Conservation (phyloP, 371 early-diverging fungal genomes). For the Coemansia sp. region DNA sequence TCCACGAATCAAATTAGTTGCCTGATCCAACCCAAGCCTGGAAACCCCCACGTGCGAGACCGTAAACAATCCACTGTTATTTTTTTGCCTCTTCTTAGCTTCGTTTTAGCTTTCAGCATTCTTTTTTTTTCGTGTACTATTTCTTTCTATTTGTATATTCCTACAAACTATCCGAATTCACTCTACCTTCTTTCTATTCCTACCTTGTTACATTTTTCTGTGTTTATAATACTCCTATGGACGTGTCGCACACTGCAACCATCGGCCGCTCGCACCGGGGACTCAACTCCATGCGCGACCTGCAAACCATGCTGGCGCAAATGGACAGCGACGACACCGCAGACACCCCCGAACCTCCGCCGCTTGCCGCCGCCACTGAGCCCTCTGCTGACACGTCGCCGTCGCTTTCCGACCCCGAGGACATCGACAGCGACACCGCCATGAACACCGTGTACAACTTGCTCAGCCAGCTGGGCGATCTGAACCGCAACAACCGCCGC, state of each 20-base stretch:
- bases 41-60: too few relatives aligned
- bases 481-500: slow-evolving; percentile 44
- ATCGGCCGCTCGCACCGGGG: slow-evolving; percentile 38
- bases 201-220: neutral
- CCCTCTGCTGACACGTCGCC: too few relatives aligned
- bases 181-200: neutral
- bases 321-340: neutral
- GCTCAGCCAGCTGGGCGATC: slow-evolving; percentile 43
- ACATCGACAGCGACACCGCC: slow-evolving; percentile 47
- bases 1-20: too few relatives aligned
- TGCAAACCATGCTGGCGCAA: slow-evolving; percentile 26
- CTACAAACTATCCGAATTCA: neutral
- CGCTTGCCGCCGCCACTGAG: too few relatives aligned
- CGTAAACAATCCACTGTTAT: too few relatives aligned
- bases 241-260: slow-evolving; percentile 35
- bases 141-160: neutral
- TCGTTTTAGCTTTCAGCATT: neutral
- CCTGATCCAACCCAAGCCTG: too few relatives aligned
- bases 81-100: too few relatives aligned
- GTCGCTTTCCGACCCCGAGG: slow-evolving; percentile 33
- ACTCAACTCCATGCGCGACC: slow-evolving; percentile 24
- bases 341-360: neutral
- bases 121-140: neutral
- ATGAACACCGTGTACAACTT: slow-evolving; percentile 50
- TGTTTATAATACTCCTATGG: slow-evolving; percentile 25